phyloP scores from a whole-genome alignment of 2,329 filamentous ascomycete species.

The Microsporum ferrugineum region DNA sequence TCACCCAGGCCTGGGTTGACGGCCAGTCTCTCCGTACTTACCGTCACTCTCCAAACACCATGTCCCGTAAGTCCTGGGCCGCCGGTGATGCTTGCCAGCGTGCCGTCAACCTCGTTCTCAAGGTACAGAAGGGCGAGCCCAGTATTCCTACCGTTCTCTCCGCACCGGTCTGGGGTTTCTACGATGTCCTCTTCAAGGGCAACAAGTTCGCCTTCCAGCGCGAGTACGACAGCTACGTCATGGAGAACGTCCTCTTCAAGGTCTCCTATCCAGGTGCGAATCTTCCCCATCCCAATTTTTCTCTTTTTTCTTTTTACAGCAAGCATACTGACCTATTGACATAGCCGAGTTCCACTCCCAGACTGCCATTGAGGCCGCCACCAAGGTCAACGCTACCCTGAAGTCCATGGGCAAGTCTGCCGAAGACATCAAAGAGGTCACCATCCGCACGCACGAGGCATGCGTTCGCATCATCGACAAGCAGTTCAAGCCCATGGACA shows the following conservation, averaged over 20 bases:
- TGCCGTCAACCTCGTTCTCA: conserved; percentile 80
- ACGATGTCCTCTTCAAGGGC: conserved; percentile 94
- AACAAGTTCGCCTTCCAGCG: conserved; percentile 95
- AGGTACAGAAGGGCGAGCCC: conserved; percentile 82
- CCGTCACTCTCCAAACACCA: conserved; percentile 95
- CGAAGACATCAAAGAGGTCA: conserved; percentile 83
- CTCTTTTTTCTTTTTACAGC: neutral
- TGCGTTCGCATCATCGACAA: conserved; percentile 99
- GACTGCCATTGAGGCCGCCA: conserved; percentile 88
- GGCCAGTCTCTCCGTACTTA: conserved; percentile 94
- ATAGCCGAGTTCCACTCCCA: conserved; percentile 94
- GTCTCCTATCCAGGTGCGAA: conserved; percentile 83
- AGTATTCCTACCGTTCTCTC: conserved; percentile 88
- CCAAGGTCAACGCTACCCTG: conserved; percentile 76
- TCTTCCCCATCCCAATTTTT: neutral
- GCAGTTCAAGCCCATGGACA: conserved; percentile 99
- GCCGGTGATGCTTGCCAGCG: conserved; percentile 96
- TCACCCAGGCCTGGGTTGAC: conserved; percentile 96
- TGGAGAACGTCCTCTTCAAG: conserved; percentile 99
- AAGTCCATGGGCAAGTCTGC: conserved; percentile 78
- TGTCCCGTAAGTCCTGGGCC: conserved; percentile 99
- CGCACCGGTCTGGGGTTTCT: conserved; percentile 93
- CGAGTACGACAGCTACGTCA: conserved; percentile 93
- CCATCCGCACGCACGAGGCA: conserved; percentile 93
- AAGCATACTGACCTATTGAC: conserved; percentile 16